These are phyloP conservation scores for Backusella liffmaniae DNA, from an alignment of 192 early-diverging fungal species.

Conservation along the genomic window DNA sequence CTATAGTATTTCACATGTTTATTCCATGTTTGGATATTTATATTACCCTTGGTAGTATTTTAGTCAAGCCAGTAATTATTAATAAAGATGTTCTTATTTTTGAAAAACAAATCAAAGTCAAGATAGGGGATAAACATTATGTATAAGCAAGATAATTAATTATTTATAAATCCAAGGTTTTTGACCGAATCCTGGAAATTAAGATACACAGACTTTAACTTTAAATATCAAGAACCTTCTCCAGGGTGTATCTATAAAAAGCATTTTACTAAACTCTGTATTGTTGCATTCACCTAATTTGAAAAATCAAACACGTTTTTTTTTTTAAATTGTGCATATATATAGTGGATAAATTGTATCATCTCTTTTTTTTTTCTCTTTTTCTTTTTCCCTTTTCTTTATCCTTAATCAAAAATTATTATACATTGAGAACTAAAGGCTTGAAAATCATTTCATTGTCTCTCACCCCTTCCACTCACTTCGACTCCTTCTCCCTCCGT, in stretches of 20 bases:
- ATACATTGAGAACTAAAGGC: not conserved
- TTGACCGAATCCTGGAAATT: not conserved
- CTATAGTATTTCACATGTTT: not conserved
- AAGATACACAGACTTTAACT: not conserved
- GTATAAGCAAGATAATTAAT: not conserved
- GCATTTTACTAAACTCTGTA: not conserved
- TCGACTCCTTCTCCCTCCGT: constrained; percentile 9
- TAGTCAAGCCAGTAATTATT: constrained; percentile 1
- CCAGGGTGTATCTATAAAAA: not conserved
- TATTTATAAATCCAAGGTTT: not conserved
- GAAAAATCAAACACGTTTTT: not conserved
- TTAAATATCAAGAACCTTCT: not conserved
- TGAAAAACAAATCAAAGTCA: not conserved
- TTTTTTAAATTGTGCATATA: constrained; percentile 10
- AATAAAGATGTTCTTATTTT: not conserved
- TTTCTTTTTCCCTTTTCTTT: not conserved
- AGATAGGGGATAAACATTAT: not conserved
- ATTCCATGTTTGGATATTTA: not conserved
- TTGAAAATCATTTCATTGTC: not conserved
- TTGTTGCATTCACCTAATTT: not conserved
- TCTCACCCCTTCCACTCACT: constrained; percentile 15
- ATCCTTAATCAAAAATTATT: not conserved
- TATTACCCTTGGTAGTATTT: not conserved
- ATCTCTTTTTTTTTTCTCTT: constrained; percentile 9
- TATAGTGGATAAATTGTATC: not conserved